Evolutionary conservation across 805 yeast species (phyloP), one percentile per base, ranked within the genome.

Genomic region (Wickerhamiella cacticola): DNA sequence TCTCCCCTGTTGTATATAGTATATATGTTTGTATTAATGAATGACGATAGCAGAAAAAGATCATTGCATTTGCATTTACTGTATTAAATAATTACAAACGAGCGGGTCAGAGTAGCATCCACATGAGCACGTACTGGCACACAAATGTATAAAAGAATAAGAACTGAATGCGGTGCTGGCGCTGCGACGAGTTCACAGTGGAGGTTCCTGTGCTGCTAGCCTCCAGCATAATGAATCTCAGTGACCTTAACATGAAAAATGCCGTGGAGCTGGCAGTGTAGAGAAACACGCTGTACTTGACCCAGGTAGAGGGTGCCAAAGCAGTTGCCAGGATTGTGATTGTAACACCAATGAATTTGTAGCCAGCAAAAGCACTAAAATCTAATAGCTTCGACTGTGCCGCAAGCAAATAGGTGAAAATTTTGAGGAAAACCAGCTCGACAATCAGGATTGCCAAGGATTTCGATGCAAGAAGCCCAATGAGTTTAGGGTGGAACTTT

Each of bases 401-500:
- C 51, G 75, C 76, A 51, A 92, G 71, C 42, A 89, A 69, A 65
- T 89, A 92, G 49, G 94, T 74, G 1, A 95, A 95, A 36, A 85
- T 67, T 59, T 82, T 83, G 56, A 92, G 73, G 23, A 89, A 69
- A 38, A 75, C 63, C 18, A 89, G 72, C 64, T 92, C 99, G 50
- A 84, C 58, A 16, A 85, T 58, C 49, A 86, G 76, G 59, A 85
- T 82, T 0, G 95, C 95, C 54, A 87, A 64, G 0, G 95, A 85
- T 56, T 85, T 82, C 7, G 95, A 80, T 16, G 95, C 78, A 51
- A 88, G 78, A 60, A 79, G 79, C 7, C 96, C 96, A 53, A 94
- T 75, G 56, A 87, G 71, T 61, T 88, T 88, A 0, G 98, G 98
- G 57, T 89, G 95, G 69, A 92, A 92, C 25, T 79, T 79, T 23